These are phyloP conservation scores for Cladosporium sp. DNA, from an alignment of 2,329 filamentous ascomycete species.

Conservation along the genomic window DNA sequence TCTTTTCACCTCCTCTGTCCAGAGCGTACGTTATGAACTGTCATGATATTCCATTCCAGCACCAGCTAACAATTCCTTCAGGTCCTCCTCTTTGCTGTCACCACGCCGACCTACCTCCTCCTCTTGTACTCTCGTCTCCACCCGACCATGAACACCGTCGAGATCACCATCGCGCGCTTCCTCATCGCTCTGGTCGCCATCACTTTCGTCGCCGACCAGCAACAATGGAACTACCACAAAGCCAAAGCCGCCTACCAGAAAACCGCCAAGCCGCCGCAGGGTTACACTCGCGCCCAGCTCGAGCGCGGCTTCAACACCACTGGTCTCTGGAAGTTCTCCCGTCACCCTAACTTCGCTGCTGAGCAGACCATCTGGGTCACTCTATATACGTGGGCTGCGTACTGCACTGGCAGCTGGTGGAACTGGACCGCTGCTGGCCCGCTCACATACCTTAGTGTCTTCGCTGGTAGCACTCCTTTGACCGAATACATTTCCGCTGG, in stretches of 20 bases:
- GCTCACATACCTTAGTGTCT: constrained; percentile 71
- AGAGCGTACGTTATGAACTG: constrained; percentile 52
- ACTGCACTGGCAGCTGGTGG: constrained; percentile 67
- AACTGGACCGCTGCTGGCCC: constrained; percentile 79
- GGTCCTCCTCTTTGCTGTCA: constrained; percentile 75
- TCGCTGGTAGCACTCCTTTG: constrained; percentile 85
- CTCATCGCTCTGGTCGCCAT: constrained; percentile 62
- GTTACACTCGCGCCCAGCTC: constrained; percentile 67
- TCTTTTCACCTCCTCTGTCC: constrained; percentile 81
- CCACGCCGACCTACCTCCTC: constrained; percentile 80
- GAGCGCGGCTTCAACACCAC: constrained; percentile 85
- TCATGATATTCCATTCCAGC: background rate
- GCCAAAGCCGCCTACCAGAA: constrained; percentile 77
- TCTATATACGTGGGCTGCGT: constrained; percentile 86
- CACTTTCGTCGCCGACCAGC: constrained; percentile 82
- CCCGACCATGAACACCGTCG: constrained; percentile 53
- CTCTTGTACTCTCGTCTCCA: constrained; percentile 69
- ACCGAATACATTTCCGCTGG: constrained; percentile 77
- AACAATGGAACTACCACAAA: constrained; percentile 87
- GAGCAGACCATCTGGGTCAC: constrained; percentile 90
- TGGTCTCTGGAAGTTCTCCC: constrained; percentile 83
- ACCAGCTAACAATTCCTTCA: constrained; percentile 37
- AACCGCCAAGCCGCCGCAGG: constrained; percentile 68
- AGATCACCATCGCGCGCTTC: constrained; percentile 57
- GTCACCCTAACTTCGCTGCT: constrained; percentile 92